These are phyloP conservation scores for Liriodendron chinense DNA, from an alignment of 164 flowering plant genomes.

Conservation along the genomic window DNA sequence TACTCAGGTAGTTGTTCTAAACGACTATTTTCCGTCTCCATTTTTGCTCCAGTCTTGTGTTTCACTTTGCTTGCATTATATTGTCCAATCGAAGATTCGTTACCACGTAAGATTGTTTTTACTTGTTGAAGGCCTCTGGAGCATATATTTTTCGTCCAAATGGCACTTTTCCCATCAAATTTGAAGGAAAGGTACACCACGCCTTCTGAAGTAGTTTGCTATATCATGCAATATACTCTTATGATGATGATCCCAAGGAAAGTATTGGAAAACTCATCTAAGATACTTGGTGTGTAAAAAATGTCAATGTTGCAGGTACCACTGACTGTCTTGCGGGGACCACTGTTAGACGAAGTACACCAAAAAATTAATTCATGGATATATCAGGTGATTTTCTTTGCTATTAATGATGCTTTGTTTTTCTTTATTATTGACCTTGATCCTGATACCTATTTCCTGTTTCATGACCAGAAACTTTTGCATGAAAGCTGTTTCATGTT, in stretches of 20 bases:
- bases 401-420: neutral
- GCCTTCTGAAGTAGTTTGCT: neutral
- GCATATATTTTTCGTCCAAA: constrained; percentile 97
- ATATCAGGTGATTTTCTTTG: neutral
- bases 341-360: constrained; percentile 10
- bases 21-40: too few relatives aligned
- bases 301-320: constrained; percentile 45
- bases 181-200: constrained; percentile 49
- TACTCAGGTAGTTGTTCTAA: constrained; percentile 55
- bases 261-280: neutral
- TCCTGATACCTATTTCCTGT: too few relatives aligned
- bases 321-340: constrained; percentile 20
- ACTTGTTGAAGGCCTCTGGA: constrained; percentile 76
- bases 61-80: neutral
- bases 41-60: neutral
- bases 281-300: neutral
- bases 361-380: constrained; percentile 14
- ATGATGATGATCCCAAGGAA: neutral
- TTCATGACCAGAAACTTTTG: too few relatives aligned
- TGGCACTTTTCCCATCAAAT: constrained; percentile 52
- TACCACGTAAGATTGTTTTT: constrained; percentile 1
- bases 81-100: constrained; percentile 8
- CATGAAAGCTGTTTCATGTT: neutral
- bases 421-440: neutral
- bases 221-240: neutral